Evolutionary conservation across 768 basidiomycete species (phyloP).

Genomic region (Mycena olivaceomarginata): DNA sequence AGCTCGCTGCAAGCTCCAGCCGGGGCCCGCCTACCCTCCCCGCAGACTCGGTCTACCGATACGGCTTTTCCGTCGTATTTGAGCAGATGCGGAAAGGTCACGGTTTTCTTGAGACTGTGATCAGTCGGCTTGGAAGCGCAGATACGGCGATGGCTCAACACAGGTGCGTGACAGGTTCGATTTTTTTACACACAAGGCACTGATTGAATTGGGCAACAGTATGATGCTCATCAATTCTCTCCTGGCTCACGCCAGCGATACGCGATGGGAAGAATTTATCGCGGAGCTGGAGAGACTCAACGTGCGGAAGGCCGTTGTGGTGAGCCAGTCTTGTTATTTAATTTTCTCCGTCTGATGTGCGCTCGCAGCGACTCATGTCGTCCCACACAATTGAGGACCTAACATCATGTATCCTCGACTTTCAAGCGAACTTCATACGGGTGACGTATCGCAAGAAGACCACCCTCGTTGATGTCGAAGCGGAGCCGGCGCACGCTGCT

Average conservation of each 20-base stretch:
- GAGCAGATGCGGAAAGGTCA: conserved; percentile 87
- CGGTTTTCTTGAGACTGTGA: conserved; percentile 87
- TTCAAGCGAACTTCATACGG: conserved; percentile 90
- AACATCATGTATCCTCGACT: conserved; percentile 89
- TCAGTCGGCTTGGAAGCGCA: conserved; percentile 84
- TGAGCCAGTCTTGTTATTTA: conserved; percentile 60
- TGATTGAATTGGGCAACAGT: conserved; percentile 58
- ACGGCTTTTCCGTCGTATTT: conserved; percentile 90
- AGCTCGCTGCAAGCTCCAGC: conserved; percentile 75
- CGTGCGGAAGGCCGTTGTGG: conserved; percentile 88
- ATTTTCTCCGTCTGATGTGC: conserved; percentile 3
- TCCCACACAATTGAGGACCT: conserved; percentile 88
- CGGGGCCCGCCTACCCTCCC: conserved; percentile 69
- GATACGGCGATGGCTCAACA: conserved; percentile 91
- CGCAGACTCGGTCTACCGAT: conserved; percentile 86
- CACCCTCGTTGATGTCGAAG: conserved; percentile 82
- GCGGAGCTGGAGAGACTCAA: conserved; percentile 84
- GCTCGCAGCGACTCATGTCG: conserved; percentile 84
- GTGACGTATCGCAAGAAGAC: conserved; percentile 89
- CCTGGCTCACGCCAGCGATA: conserved; percentile 85
- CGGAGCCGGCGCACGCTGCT: conserved; percentile 73
- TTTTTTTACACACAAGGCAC: conserved; percentile 36
- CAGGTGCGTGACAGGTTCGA: conserved; percentile 67
- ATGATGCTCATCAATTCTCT: conserved; percentile 95
- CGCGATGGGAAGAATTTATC: conserved; percentile 87